Evolutionary conservation across 2,329 filamentous ascomycete genomes (phyloP).

Genomic region (Fusarium devonianum): DNA sequence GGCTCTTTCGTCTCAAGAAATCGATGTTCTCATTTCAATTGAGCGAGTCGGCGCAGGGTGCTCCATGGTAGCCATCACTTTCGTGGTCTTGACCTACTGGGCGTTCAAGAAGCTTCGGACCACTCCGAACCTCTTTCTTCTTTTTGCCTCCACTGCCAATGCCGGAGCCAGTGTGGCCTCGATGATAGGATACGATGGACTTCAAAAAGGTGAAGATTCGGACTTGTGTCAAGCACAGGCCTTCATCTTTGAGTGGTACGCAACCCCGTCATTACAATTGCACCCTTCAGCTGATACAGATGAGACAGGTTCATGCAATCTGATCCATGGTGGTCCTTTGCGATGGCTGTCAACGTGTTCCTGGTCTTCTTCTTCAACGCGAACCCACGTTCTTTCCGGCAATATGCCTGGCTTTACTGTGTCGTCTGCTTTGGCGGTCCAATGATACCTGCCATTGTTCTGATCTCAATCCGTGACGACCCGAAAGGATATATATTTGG

Average conservation of each 20-base stretch:
- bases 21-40: slow-evolving; percentile 56
- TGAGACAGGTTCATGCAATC: slow-evolving; percentile 75
- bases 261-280: neutral
- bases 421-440: slow-evolving; percentile 74
- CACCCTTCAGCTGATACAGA: slow-evolving; percentile 8
- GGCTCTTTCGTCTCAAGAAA: slow-evolving; percentile 47
- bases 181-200: slow-evolving; percentile 72
- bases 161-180: slow-evolving; percentile 69
- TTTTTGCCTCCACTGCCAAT: slow-evolving; percentile 49
- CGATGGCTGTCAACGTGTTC: slow-evolving; percentile 84
- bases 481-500: slow-evolving; percentile 57
- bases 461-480: slow-evolving; percentile 63
- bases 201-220: slow-evolving; percentile 60
- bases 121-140: slow-evolving; percentile 61
- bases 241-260: slow-evolving; percentile 70
- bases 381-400: slow-evolving; percentile 68
- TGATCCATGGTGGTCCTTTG: slow-evolving; percentile 78
- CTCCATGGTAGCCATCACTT: slow-evolving; percentile 58
- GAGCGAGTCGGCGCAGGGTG: slow-evolving; percentile 62
- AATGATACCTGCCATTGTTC: slow-evolving; percentile 69
- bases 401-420: slow-evolving; percentile 74
- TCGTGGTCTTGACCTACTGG: slow-evolving; percentile 59
- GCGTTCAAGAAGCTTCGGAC: slow-evolving; percentile 61
- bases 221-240: slow-evolving; percentile 68
- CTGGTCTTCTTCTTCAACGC: slow-evolving; percentile 68